Evolutionary conservation across 306 rosid genomes (phyloP).

Genomic region (Vigna mungo): DNA sequence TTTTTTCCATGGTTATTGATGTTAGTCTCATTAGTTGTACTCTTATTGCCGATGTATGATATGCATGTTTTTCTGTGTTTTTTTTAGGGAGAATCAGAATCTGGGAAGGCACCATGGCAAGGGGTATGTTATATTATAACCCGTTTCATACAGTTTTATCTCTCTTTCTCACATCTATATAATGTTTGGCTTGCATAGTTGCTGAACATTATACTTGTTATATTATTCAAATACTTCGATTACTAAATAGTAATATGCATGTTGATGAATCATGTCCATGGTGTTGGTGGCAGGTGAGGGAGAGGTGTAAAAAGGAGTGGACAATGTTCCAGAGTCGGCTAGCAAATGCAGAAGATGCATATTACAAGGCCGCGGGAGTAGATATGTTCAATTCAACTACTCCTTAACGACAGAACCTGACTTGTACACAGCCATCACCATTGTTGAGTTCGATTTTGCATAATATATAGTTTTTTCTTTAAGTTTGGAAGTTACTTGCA

Average conservation of each 20-base stretch:
- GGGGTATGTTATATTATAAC: constrained; percentile 66
- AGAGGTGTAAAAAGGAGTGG: constrained; percentile 96
- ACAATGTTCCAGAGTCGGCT: constrained; percentile 87
- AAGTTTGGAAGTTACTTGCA: constrained; percentile 42
- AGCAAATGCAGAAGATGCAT: constrained; percentile 77
- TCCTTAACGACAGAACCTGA: constrained; percentile 42
- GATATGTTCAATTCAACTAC: constrained; percentile 59
- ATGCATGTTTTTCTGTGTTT: constrained; percentile 33
- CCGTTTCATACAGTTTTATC: constrained; percentile 13
- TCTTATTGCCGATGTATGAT: constrained; percentile 13
- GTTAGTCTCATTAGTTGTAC: not conserved
- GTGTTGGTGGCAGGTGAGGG: constrained; percentile 77
- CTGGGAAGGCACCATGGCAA: constrained; percentile 88
- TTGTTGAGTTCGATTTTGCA: constrained; percentile 40
- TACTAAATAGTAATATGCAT: not conserved
- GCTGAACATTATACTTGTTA: not conserved
- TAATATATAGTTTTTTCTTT: not conserved
- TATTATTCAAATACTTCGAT: not conserved
- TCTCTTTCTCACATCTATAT: not conserved
- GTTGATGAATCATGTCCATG: constrained; percentile 41
- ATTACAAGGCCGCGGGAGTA: constrained; percentile 65
- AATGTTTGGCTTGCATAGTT: constrained; percentile 26
- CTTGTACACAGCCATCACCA: constrained; percentile 41
- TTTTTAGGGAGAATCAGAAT: constrained; percentile 72
- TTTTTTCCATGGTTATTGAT: constrained; percentile 19